A percentile compares a stretch with the other conserved stretches of the same genome.
phyloP scores from a whole-genome alignment of 2,329 filamentous ascomycete genomes.

The Aureobasidium sp. region DNA sequence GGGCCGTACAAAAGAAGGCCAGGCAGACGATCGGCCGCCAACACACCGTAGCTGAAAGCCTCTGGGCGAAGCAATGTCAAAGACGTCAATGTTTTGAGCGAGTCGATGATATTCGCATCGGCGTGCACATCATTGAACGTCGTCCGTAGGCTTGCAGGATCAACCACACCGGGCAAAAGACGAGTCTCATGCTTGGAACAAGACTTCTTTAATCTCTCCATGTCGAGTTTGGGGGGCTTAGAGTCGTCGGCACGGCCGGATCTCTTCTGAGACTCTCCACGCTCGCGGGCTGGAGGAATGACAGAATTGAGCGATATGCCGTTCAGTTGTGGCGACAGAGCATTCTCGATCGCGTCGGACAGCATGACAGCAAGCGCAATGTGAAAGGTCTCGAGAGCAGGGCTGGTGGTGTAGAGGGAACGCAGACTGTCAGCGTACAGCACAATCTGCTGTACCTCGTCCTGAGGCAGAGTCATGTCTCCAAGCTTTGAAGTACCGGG shows the following conservation, averaged over 20 bases:
- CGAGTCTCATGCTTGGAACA: conserved; percentile 75
- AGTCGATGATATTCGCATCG: conserved; percentile 72
- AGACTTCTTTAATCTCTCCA: conserved; percentile 48
- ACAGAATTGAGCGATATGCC: neutral
- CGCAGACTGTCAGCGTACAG: conserved; percentile 19
- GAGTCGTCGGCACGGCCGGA: neutral
- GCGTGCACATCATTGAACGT: conserved; percentile 86
- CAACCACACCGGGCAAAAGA: conserved; percentile 72
- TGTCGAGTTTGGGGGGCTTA: conserved; percentile 20
- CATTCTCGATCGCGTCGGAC: neutral
- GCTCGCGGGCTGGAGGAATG: neutral
- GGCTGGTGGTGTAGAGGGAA: conserved; percentile 17
- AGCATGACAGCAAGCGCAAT: conserved; percentile 17
- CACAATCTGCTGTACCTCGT: conserved; percentile 18
- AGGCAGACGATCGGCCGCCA: conserved; percentile 84
- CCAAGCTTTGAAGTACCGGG: conserved; percentile 17
- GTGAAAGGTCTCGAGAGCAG: conserved; percentile 17
- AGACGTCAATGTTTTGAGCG: conserved; percentile 81
- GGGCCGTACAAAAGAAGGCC: conserved; percentile 95
- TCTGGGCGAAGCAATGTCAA: conserved; percentile 82
- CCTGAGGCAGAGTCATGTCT: conserved; percentile 15
- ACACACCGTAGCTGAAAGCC: conserved; percentile 91
- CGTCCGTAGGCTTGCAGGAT: conserved; percentile 73
- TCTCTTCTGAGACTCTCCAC: neutral
- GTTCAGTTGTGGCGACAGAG: neutral